Evolutionary conservation across 176 grass and related monocot species (phyloP).

Genomic region (Zoysia pacifica): DNA sequence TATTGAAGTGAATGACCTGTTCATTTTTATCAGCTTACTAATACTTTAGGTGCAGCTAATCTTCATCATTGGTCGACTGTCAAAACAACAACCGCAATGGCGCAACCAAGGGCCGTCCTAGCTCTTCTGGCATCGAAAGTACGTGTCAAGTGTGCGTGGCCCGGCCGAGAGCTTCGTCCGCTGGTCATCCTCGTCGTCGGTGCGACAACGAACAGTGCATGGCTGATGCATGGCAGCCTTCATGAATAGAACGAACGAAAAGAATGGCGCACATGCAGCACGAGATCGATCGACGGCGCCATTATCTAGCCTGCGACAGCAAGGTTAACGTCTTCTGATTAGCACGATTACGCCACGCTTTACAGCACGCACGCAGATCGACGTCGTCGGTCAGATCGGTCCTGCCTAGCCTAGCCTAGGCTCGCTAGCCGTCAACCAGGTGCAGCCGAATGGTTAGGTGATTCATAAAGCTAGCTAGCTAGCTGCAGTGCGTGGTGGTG

Average conservation of each 20-base stretch:
- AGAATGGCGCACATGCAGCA: conserved; percentile 23
- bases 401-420: background rate
- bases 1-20: no score
- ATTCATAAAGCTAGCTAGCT: background rate
- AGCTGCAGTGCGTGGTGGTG: background rate
- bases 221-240: background rate
- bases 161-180: no score
- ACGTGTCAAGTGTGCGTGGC: no score
- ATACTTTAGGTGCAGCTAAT: no score
- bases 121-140: no score
- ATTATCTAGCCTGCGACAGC: conserved; percentile 4
- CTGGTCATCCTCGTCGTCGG: background rate
- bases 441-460: conserved; percentile 14
- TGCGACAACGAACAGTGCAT: background rate
- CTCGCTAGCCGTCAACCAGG: background rate
- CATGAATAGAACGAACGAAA: background rate
- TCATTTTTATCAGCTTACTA: no score
- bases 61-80: no score
- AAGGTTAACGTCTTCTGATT: background rate
- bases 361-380: conserved; percentile 9
- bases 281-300: background rate
- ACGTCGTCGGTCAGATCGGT: background rate
- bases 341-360: conserved; percentile 1
- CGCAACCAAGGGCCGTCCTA: no score
- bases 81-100: no score